phyloP scores from a whole-genome alignment of 495 filamentous ascomycete species.

The Hyaloscypha variabilis region DNA sequence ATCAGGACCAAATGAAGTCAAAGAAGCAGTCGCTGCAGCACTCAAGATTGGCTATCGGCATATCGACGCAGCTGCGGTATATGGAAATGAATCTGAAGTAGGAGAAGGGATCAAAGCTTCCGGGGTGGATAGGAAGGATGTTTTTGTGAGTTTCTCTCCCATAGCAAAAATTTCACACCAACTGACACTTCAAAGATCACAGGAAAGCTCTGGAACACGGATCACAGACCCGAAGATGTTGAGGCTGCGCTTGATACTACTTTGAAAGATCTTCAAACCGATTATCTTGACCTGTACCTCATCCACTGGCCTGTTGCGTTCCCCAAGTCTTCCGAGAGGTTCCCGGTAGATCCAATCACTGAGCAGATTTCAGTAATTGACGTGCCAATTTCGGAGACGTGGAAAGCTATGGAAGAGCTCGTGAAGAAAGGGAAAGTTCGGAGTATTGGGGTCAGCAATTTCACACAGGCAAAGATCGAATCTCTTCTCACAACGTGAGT shows the following conservation, averaged over 20 bases:
- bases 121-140: conserved; percentile 61
- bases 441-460: conserved; percentile 68
- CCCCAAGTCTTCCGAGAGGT: conserved; percentile 38
- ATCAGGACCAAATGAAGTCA: conserved; percentile 61
- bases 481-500: conserved; percentile 37
- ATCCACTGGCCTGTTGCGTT: conserved; percentile 68
- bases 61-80: conserved; percentile 58
- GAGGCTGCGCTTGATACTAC: conserved; percentile 53
- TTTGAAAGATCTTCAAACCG: conserved; percentile 67
- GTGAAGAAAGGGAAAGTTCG: conserved; percentile 59
- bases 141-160: conserved; percentile 56
- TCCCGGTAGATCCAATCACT: conserved; percentile 33
- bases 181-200: conserved; percentile 44
- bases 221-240: conserved; percentile 45
- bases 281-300: conserved; percentile 82
- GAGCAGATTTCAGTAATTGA: conserved; percentile 55
- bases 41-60: conserved; percentile 65
- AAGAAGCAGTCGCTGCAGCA: conserved; percentile 50
- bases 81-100: conserved; percentile 58
- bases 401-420: conserved; percentile 54
- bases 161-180: neutral
- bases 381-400: conserved; percentile 66
- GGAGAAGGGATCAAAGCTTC: conserved; percentile 46
- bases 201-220: conserved; percentile 57
- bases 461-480: conserved; percentile 47